phyloP scores from a whole-genome alignment of 768 basidiomycete genomes.

The Suillus placidus region DNA sequence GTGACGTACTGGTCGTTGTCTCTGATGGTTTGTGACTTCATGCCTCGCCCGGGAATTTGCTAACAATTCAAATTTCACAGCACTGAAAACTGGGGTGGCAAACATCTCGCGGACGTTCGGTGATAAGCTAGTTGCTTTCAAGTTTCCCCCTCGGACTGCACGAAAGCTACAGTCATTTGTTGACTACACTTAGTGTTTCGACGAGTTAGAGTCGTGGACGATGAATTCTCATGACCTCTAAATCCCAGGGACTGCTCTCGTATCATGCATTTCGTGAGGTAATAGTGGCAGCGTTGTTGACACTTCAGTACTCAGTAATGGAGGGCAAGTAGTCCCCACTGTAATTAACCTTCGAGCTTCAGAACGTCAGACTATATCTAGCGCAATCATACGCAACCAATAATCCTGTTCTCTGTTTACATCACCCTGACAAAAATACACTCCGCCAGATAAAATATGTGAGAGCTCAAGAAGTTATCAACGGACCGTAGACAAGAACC shows the following conservation, averaged over 20 bases:
- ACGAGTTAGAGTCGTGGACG: neutral
- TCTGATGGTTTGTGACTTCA: conserved; percentile 54
- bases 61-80: conserved; percentile 36
- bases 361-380: neutral
- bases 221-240: neutral
- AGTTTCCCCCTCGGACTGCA: conserved; percentile 70
- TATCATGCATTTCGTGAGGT: neutral
- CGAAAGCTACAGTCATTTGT: conserved; percentile 70
- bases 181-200: conserved; percentile 52
- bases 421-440: neutral
- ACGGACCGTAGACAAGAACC: neutral
- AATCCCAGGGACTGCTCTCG: neutral
- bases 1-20: conserved; percentile 54
- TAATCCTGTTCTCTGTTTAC: neutral
- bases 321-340: neutral
- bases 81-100: conserved; percentile 65
- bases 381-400: neutral
- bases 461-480: no score
- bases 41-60: neutral
- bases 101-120: conserved; percentile 75
- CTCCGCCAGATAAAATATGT: neutral
- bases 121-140: conserved; percentile 73
- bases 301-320: neutral
- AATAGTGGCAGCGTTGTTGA: neutral
- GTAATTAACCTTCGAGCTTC: neutral